phyloP scores from a whole-genome alignment of 768 basidiomycete genomes.

The Imleria badia region DNA sequence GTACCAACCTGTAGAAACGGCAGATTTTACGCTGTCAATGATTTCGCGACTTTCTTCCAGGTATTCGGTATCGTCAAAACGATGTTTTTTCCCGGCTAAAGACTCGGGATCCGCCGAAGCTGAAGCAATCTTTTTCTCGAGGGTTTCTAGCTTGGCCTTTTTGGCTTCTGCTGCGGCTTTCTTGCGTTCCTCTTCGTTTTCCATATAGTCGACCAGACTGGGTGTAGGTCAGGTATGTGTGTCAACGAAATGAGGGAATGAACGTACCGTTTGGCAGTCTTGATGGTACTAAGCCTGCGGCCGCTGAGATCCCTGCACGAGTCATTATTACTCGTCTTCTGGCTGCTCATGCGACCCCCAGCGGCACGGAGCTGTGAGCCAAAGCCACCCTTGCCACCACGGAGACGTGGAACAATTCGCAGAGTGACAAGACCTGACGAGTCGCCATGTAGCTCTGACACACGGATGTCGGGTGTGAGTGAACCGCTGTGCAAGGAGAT shows the following conservation, averaged over 20 bases:
- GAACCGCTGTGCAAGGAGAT: slow-evolving; percentile 42
- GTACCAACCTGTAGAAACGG: slow-evolving; percentile 75
- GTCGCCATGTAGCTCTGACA: slow-evolving; percentile 37
- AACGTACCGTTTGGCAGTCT: slow-evolving; percentile 90
- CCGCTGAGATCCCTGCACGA: slow-evolving; percentile 92
- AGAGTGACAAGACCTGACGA: slow-evolving; percentile 54
- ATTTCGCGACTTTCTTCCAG: slow-evolving; percentile 89
- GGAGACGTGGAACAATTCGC: slow-evolving; percentile 69
- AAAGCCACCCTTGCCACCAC: slow-evolving; percentile 97
- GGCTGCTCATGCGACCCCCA: slow-evolving; percentile 95
- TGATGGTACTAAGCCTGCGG: slow-evolving; percentile 86
- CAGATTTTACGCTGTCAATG: slow-evolving; percentile 87
- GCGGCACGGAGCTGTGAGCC: slow-evolving; percentile 95
- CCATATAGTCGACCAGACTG: slow-evolving; percentile 84
- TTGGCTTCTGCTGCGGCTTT: slow-evolving; percentile 76
- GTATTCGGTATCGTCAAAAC: slow-evolving; percentile 90
- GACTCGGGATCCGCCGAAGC: slow-evolving; percentile 44
- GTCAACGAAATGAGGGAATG: background rate
- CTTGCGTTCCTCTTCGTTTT: slow-evolving; percentile 77
- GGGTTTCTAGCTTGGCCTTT: slow-evolving; percentile 76
- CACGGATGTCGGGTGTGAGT: slow-evolving; percentile 27
- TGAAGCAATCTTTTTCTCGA: slow-evolving; percentile 70
- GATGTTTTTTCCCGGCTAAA: slow-evolving; percentile 75
- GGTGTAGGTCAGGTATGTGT: background rate
- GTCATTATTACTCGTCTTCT: slow-evolving; percentile 94